A percentile compares a stretch with the other conserved stretches of the same genome.
Evolutionary conservation across 108 stramenopile genomes (phyloP).

Genomic region (Pseudonitzschia multistriata): DNA sequence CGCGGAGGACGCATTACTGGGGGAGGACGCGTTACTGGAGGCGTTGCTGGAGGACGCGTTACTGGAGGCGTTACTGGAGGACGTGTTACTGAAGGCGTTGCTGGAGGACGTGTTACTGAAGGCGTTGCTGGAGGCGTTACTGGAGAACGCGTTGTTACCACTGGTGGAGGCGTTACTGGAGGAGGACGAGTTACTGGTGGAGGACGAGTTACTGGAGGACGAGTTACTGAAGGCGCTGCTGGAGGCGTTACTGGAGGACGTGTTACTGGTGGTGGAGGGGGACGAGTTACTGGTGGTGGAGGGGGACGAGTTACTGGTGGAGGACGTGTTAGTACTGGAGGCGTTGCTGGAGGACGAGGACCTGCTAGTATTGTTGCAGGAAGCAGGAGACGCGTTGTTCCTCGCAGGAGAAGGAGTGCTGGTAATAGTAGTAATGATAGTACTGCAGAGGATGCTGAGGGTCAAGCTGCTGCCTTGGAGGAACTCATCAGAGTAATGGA

Average conservation of each 20-base stretch:
- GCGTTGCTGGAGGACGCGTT: no score
- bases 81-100: no score
- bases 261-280: neutral
- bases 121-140: no score
- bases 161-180: neutral
- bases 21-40: no score
- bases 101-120: no score
- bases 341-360: neutral
- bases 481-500: no score
- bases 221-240: neutral
- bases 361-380: neutral
- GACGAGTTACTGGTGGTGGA: neutral
- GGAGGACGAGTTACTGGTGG: neutral
- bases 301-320: slow-evolving; percentile 12
- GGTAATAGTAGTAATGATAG: no score
- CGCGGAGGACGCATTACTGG: no score
- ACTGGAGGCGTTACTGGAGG: no score
- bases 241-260: neutral
- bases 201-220: neutral
- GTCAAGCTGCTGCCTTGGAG: no score
- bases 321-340: neutral
- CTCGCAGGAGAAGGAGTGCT: no score
- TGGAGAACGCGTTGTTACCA: neutral
- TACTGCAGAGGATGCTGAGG: neutral
- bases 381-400: no score